Evolutionary conservation across 2,329 filamentous ascomycete species (phyloP).

Genomic region (Fusarium annulatum): DNA sequence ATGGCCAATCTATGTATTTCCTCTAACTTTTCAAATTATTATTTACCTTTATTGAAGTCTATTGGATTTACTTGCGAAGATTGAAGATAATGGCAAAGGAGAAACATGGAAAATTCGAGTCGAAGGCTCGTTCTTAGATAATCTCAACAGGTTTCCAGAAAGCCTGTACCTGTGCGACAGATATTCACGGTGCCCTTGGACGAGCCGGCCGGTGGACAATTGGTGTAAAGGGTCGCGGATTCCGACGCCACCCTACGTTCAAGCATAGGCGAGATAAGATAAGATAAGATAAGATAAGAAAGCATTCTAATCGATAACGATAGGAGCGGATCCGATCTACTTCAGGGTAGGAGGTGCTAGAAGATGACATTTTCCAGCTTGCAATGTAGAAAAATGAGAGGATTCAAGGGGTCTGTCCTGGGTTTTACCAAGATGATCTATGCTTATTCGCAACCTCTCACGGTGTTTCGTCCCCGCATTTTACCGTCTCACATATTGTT

Average conservation of each 20-base stretch:
- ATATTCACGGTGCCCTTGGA: background rate
- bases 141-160: too few relatives aligned
- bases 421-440: rapidly evolving
- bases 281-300: too few relatives aligned
- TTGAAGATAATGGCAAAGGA: background rate
- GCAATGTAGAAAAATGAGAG: too few relatives aligned
- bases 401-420: background rate
- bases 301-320: background rate
- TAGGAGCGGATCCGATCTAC: too few relatives aligned
- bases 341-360: background rate
- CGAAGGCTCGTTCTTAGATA: background rate
- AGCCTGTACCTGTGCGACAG: too few relatives aligned
- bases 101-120: rapidly evolving
- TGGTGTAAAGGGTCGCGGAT: background rate
- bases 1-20: background rate
- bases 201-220: background rate
- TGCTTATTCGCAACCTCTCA: background rate
- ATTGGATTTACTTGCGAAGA: rapidly evolving
- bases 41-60: background rate
- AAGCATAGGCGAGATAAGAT: too few relatives aligned
- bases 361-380: background rate
- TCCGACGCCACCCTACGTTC: background rate
- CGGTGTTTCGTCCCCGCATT: too few relatives aligned
- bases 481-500: rapidly evolving
- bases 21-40: background rate